phyloP scores from a whole-genome alignment of 345 rosid species.

The Syzygium oleosum region DNA sequence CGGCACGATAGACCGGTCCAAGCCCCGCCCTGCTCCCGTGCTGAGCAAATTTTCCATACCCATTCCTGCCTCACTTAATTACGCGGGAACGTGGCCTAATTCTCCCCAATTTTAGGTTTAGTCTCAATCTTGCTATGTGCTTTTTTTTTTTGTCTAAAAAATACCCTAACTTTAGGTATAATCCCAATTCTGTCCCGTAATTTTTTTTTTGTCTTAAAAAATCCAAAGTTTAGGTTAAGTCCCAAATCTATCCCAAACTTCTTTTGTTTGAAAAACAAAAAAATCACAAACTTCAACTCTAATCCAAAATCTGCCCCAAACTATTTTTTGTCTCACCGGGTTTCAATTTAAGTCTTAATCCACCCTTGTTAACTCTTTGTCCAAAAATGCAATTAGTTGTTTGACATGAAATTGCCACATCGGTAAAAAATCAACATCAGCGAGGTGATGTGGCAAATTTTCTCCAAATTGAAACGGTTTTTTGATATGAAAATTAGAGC shows the following conservation, averaged over 20 bases:
- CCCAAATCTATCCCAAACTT: too few relatives aligned
- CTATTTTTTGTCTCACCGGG: too few relatives aligned
- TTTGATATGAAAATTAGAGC: background rate
- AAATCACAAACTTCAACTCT: too few relatives aligned
- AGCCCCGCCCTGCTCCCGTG: background rate
- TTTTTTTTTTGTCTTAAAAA: background rate
- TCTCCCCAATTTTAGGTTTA: too few relatives aligned
- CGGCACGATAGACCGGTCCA: background rate
- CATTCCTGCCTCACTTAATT: background rate
- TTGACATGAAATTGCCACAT: background rate
- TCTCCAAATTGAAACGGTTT: background rate
- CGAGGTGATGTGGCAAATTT: background rate
- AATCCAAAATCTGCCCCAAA: too few relatives aligned
- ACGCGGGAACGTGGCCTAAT: background rate
- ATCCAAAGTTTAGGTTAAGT: too few relatives aligned
- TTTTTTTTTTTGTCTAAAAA: background rate
- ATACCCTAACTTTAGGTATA: background rate
- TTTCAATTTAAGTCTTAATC: background rate
- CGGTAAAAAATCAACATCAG: background rate
- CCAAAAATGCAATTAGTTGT: background rate
- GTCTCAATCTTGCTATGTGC: too few relatives aligned
- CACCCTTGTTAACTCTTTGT: accelerated
- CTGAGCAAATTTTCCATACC: background rate
- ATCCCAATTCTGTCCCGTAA: background rate
- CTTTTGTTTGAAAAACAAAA: too few relatives aligned